Conservation (phyloP, 2,329 filamentous ascomycete species). For the Polychaeton citri region DNA sequence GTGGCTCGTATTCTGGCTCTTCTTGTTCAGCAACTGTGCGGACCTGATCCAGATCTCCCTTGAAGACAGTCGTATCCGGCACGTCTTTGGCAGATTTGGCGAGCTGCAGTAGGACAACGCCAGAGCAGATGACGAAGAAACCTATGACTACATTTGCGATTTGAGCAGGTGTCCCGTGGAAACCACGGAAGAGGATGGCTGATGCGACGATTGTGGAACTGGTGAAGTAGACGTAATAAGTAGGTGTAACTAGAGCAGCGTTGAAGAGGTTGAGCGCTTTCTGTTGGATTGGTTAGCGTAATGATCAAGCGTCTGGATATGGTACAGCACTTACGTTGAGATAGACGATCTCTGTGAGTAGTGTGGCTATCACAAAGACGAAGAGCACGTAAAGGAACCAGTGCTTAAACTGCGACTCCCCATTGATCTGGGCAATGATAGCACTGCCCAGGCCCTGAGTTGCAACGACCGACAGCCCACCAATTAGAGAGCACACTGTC, state of each 20-base stretch:
- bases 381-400: slow-evolving; percentile 93
- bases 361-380: slow-evolving; percentile 77
- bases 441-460: slow-evolving; percentile 88
- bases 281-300: slow-evolving; percentile 35
- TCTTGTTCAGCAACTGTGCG: slow-evolving; percentile 90
- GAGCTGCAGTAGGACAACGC: slow-evolving; percentile 85
- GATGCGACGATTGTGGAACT: slow-evolving; percentile 91
- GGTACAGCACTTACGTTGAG: slow-evolving; percentile 64
- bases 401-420: slow-evolving; percentile 81
- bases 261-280: slow-evolving; percentile 98
- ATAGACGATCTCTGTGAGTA: slow-evolving; percentile 88
- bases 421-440: slow-evolving; percentile 73
- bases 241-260: slow-evolving; percentile 89
- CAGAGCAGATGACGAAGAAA: slow-evolving; percentile 85
- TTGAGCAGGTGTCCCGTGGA: slow-evolving; percentile 68
- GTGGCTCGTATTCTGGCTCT: slow-evolving; percentile 90
- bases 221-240: slow-evolving; percentile 98
- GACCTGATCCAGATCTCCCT: slow-evolving; percentile 85
- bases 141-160: slow-evolving; percentile 87
- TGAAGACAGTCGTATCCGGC: slow-evolving; percentile 82
- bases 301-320: background rate
- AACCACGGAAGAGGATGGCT: slow-evolving; percentile 80
- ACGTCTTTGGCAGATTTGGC: slow-evolving; percentile 98
- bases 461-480: slow-evolving; percentile 84
- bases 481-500: slow-evolving; percentile 88